Evolutionary conservation across 2,329 filamentous ascomycete species (phyloP).

Genomic region (Talaromyces sp.): DNA sequence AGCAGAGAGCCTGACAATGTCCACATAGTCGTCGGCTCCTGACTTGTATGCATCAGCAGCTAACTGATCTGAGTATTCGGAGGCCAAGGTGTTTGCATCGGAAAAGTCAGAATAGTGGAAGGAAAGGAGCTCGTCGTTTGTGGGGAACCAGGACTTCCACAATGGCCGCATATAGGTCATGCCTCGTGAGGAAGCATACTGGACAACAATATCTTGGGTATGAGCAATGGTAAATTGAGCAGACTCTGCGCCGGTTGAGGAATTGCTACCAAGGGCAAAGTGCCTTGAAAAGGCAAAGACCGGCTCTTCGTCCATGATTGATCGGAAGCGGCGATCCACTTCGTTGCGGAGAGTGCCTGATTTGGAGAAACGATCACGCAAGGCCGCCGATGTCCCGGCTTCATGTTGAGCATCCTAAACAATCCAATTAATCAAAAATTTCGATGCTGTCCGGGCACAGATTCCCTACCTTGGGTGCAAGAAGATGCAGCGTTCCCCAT

Average conservation of each 20-base stretch:
- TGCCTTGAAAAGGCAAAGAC: slow-evolving; percentile 73
- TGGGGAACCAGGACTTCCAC: slow-evolving; percentile 70
- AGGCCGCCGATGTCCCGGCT: slow-evolving; percentile 59
- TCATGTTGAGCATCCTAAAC: slow-evolving; percentile 58
- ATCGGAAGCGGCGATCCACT: slow-evolving; percentile 61
- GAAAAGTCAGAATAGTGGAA: slow-evolving; percentile 74
- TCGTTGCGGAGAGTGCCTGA: slow-evolving; percentile 61
- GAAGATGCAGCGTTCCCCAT: slow-evolving; percentile 78
- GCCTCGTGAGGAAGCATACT: slow-evolving; percentile 71
- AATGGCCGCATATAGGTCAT: slow-evolving; percentile 72
- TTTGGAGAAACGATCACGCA: slow-evolving; percentile 65
- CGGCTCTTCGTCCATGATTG: slow-evolving; percentile 71
- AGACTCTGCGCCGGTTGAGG: slow-evolving; percentile 42
- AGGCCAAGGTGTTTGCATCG: slow-evolving; percentile 58
- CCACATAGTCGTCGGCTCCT: slow-evolving; percentile 68
- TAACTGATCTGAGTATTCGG: slow-evolving; percentile 68
- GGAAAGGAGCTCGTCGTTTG: slow-evolving; percentile 57
- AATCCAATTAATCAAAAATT: neutral
- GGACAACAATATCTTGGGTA: slow-evolving; percentile 71
- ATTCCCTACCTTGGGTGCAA: slow-evolving; percentile 53
- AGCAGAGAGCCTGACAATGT: slow-evolving; percentile 71
- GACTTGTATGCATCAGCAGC: slow-evolving; percentile 66
- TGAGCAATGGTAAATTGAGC: slow-evolving; percentile 71
- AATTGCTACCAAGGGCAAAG: slow-evolving; percentile 48
- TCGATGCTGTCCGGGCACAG: neutral